Evolutionary conservation across 768 basidiomycete genomes (phyloP), one percentile per base, ranked within the genome.

Genomic region (Tulasnella sp.): DNA sequence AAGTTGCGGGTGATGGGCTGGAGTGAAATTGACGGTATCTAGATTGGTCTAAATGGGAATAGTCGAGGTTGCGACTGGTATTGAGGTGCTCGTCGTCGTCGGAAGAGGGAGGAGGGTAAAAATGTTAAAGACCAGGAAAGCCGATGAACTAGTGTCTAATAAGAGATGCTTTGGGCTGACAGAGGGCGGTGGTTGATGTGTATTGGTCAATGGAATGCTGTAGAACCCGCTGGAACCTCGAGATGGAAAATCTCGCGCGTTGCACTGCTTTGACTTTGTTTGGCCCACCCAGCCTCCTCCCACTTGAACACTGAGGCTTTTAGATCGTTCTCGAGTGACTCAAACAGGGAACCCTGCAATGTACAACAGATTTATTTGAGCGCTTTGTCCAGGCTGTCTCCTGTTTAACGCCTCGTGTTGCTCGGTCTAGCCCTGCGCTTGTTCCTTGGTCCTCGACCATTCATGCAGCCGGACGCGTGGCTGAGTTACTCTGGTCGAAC

Each of bases 31-130:
- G 36, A 70, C 22, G 22, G 45, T 74, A 36, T 49, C 45, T 54
- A 54, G 36, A 49, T 74, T 38, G 72, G 42, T 74, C 72, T n/a
- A 54, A 74, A 58, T 74, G n/a, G 42, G 52, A 38, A 52, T 74
- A 29, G 40, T 72, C 38, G 29, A 72, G 42, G 49, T 31, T 9
- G 72, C 17, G 49, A 54, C 36, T 31, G n/a, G n/a, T n/a, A n/a
- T n/a, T n/a, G 19, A 58, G 72, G 29, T 34, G 45, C 25, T 49
- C n/a, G 68, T 40, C 34, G 39, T 31, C 34, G 29, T 52, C 40
- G 45, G 29, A 54, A 29, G 37, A 49, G 72, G 37, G 42, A 39
- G 2, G 34, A 37, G 22, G 72, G 72, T n/a, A 42, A 4, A 25
- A 34, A 52, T 25, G 52, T 5, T 45, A 37, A 19, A 29, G 34